A percentile compares a stretch with the other conserved stretches of the same genome.
phyloP scores from a whole-genome alignment of 202 grass and related monocot genomes.

The Saccharum hybrid region DNA sequence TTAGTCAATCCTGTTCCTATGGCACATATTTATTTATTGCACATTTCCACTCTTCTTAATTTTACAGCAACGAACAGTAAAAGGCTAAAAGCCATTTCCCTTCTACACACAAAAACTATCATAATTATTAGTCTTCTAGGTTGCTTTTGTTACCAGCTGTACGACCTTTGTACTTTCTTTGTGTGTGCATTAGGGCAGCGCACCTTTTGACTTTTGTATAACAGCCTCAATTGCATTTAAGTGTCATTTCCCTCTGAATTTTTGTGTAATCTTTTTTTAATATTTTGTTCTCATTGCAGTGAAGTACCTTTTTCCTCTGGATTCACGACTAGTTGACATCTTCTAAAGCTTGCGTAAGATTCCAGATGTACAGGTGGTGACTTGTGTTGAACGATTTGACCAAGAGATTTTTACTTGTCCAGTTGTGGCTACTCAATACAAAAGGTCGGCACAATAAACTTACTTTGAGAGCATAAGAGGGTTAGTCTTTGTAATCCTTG shows the following conservation, averaged over 20 bases:
- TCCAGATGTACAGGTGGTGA: constrained; percentile 57
- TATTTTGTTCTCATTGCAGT: constrained; percentile 42
- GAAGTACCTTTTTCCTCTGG: constrained; percentile 52
- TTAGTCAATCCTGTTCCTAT: constrained; percentile 6
- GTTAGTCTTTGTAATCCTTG: constrained; percentile 32
- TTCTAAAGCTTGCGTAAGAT: constrained; percentile 38
- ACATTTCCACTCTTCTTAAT: not conserved
- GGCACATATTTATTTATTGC: not conserved
- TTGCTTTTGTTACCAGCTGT: not conserved
- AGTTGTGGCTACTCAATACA: constrained; percentile 46
- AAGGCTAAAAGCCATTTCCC: not conserved
- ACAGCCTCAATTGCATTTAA: not conserved
- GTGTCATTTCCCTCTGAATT: not conserved
- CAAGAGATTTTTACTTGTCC: constrained; percentile 32
- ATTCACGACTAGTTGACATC: constrained; percentile 42
- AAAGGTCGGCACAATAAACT: constrained; percentile 50
- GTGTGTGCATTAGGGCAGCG: no score
- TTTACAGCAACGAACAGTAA: not conserved
- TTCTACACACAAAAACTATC: constrained; percentile 2
- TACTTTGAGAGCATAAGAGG: constrained; percentile 28
- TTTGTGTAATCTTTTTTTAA: not conserved
- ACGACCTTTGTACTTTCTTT: not conserved
- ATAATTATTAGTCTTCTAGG: not conserved
- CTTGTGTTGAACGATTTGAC: constrained; percentile 55
- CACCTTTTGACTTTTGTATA: not conserved